Evolutionary conservation across 495 filamentous ascomycete species (phyloP).

Genomic region (Saxophila tyrrhenica): DNA sequence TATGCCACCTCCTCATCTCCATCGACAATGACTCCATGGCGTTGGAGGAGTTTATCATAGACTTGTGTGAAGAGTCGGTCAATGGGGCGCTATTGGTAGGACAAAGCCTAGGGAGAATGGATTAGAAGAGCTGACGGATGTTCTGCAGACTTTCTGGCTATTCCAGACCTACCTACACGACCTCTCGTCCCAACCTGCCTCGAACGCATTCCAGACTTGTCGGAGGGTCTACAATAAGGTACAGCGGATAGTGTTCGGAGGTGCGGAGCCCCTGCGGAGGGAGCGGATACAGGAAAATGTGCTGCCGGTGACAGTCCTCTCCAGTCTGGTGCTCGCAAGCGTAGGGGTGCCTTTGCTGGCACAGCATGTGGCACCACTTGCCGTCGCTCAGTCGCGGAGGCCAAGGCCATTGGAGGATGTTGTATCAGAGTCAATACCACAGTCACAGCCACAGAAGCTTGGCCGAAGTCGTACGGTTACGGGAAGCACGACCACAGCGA

Average conservation of each 20-base stretch:
- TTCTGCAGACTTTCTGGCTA: constrained; percentile 62
- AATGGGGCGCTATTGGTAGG: constrained; percentile 60
- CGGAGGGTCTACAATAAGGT: constrained; percentile 68
- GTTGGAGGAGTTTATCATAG: constrained; percentile 67
- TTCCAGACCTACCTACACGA: constrained; percentile 74
- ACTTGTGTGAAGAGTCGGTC: constrained; percentile 68
- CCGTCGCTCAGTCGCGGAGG: constrained; percentile 61
- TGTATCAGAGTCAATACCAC: constrained; percentile 42
- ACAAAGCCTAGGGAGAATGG: not conserved
- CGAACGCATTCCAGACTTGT: constrained; percentile 59
- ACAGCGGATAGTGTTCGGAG: constrained; percentile 65
- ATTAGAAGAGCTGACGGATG: not conserved
- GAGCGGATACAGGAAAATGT: constrained; percentile 68
- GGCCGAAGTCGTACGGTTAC: constrained; percentile 53
- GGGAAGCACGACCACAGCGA: constrained; percentile 36
- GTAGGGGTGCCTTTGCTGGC: constrained; percentile 39
- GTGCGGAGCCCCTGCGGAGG: constrained; percentile 45
- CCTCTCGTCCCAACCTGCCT: constrained; percentile 54
- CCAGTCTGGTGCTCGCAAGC: constrained; percentile 57
- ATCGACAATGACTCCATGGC: constrained; percentile 77
- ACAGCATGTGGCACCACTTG: constrained; percentile 51
- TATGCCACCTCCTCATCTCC: constrained; percentile 68
- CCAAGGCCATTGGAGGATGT: constrained; percentile 45
- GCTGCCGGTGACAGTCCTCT: constrained; percentile 58
- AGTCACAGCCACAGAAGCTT: constrained; percentile 37